Evolutionary conservation across 2,329 filamentous ascomycete genomes (phyloP), one percentile per base, ranked within the genome.

Genomic region (Fusarium verticillioides): DNA sequence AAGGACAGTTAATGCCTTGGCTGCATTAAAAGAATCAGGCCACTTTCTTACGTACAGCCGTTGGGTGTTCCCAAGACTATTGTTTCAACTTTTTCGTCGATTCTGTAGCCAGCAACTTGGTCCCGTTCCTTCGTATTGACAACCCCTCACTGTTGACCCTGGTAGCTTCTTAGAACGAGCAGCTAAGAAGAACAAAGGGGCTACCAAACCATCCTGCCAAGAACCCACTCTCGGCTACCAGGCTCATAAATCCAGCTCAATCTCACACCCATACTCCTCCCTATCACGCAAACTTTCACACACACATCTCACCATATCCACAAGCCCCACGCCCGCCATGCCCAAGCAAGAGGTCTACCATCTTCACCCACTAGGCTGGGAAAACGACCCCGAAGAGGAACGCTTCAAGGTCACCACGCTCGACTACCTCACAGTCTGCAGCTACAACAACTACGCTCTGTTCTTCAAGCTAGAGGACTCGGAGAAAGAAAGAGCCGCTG

Each of bases 391-490:
- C 28, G 57, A 73, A 19, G 68, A 72, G 43, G 70, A 73, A 13
- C 74, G 78, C 2, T 80, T 81, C 68, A 80, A 79, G 58, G 66
- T 84, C 28, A 82, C 82, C 3, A 83, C 79, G 0, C 78, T 85
- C 8, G 81, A 84, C 77, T 80, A 83, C 43, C 61, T 83, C 37
- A 75, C 79, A 0, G 77, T 69, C 1, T 77, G 73, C 40, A 77
- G 71, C 18, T 85, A 83, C 69, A 83, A 80, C 57, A 82, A 82
- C 66, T 85, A 82, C 28, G 81, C 80, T 0, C 62, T 85, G 0
- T 84, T 84, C 67, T 85, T 85, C 71, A 77, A 76, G 9, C 57
- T 84, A 1, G 68, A 78, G 0, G 81, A 85, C 32, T 44, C 30
- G 0, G 75, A 80, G 3, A 83, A 83, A 52, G 30, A 59, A 23